A percentile compares a stretch with the other conserved stretches of the same genome.
phyloP scores from a whole-genome alignment of 352 stramenopile species.

The Globisporangium takayamanum region DNA sequence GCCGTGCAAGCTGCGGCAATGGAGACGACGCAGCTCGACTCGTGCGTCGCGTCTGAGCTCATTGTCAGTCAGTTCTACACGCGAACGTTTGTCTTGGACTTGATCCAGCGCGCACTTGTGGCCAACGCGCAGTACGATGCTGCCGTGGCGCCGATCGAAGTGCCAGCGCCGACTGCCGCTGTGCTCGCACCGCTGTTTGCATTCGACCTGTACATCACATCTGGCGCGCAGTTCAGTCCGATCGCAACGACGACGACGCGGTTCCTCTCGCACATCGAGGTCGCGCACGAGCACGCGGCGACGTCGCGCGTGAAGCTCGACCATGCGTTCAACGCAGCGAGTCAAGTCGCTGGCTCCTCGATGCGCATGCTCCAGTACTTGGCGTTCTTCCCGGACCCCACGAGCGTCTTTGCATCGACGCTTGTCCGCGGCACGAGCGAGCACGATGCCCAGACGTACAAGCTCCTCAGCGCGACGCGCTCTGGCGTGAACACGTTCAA shows the following conservation, averaged over 20 bases:
- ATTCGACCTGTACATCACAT: constrained; percentile 24
- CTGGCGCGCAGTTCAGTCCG: constrained; percentile 11
- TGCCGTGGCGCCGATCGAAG: constrained; percentile 3
- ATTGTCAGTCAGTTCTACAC: constrained; percentile 34
- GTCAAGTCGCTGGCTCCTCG: constrained; percentile 23
- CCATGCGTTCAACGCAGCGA: constrained; percentile 12
- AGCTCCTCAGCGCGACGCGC: constrained; percentile 25
- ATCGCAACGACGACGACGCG: not conserved
- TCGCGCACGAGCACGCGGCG: constrained; percentile 16
- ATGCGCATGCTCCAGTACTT: constrained; percentile 36
- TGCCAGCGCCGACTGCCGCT: constrained; percentile 14
- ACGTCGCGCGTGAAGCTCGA: constrained; percentile 30
- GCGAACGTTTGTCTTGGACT: constrained; percentile 25
- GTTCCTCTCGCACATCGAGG: constrained; percentile 20
- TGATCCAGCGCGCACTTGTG: constrained; percentile 21
- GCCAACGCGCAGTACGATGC: constrained; percentile 11
- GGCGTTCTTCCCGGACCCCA: constrained; percentile 27
- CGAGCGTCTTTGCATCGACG: constrained; percentile 20
- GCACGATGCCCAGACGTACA: constrained; percentile 28
- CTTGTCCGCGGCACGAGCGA: not conserved
- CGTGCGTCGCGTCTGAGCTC: constrained; percentile 33
- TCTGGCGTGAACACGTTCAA: constrained; percentile 34
- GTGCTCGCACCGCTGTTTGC: constrained; percentile 24
- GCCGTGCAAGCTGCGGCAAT: constrained; percentile 25
- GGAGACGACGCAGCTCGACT: constrained; percentile 23